Evolutionary conservation across 257 asterid species (phyloP).

Genomic region (Gentiana dahurica): DNA sequence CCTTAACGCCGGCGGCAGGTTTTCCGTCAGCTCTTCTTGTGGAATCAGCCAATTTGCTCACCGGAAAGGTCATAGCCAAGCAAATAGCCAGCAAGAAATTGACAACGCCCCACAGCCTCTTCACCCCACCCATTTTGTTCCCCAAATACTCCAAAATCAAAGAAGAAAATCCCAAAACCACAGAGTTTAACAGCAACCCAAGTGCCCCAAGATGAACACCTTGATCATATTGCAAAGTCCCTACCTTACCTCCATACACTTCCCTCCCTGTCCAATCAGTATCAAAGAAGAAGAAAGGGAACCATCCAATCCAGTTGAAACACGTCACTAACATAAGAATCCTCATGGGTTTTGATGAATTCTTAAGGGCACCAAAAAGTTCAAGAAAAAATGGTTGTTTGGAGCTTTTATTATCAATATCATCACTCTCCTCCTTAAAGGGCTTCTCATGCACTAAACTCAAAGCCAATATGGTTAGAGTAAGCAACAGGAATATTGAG

Average conservation of each 20-base stretch:
- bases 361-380: constrained; percentile 10
- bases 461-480: constrained; percentile 38
- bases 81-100: constrained; percentile 32
- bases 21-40: constrained; percentile 19
- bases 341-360: constrained; percentile 23
- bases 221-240: constrained; percentile 11
- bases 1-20: constrained; percentile 40
- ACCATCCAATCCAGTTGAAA: constrained; percentile 29
- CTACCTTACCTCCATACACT: constrained; percentile 28
- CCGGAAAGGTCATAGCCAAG: constrained; percentile 48
- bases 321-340: constrained; percentile 19
- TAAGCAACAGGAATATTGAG: constrained; percentile 46
- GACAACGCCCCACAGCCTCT: constrained; percentile 25
- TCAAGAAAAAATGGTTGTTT: constrained; percentile 12
- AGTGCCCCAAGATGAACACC: constrained; percentile 34
- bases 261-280: constrained; percentile 42
- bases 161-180: constrained; percentile 20
- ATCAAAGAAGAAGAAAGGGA: constrained; percentile 20
- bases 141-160: constrained; percentile 19
- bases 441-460: constrained; percentile 3
- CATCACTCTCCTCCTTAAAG: constrained; percentile 6
- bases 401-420: background rate
- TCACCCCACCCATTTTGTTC: constrained; percentile 11
- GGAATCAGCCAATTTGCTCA: constrained; percentile 55
- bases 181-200: constrained; percentile 25